Evolutionary conservation across 83 land plant genomes (phyloP).

Genomic region (Thuja plicata): DNA sequence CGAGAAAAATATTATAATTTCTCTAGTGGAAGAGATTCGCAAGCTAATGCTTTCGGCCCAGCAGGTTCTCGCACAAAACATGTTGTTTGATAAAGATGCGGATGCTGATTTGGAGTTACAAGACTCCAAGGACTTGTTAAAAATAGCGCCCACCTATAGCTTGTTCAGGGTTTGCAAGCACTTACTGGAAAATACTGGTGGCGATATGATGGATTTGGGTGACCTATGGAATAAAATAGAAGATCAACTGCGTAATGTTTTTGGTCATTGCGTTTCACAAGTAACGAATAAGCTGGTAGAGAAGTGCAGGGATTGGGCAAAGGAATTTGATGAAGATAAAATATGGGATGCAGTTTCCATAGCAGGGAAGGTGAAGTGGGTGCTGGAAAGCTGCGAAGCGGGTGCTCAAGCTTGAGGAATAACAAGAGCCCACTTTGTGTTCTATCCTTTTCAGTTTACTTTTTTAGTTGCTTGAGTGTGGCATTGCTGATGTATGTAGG

Average conservation of each 20-base stretch:
- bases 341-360: background rate
- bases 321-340: background rate
- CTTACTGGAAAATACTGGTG: background rate
- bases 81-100: background rate
- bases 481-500: too few relatives aligned
- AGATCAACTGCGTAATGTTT: background rate
- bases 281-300: background rate
- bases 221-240: too few relatives aligned
- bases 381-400: background rate
- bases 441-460: too few relatives aligned
- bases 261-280: background rate
- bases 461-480: too few relatives aligned
- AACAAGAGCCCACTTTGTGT: too few relatives aligned
- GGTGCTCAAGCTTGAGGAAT: too few relatives aligned
- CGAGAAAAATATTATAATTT: too few relatives aligned
- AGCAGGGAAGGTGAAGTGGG: background rate
- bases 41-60: background rate
- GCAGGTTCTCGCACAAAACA: background rate
- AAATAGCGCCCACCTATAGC: background rate
- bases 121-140: background rate
- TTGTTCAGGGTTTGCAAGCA: background rate
- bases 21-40: background rate
- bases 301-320: background rate
- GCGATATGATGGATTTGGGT: background rate
- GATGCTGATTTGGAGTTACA: background rate